phyloP scores from a whole-genome alignment of 495 filamentous ascomycete species.

The Trypethelium eluteriae region DNA sequence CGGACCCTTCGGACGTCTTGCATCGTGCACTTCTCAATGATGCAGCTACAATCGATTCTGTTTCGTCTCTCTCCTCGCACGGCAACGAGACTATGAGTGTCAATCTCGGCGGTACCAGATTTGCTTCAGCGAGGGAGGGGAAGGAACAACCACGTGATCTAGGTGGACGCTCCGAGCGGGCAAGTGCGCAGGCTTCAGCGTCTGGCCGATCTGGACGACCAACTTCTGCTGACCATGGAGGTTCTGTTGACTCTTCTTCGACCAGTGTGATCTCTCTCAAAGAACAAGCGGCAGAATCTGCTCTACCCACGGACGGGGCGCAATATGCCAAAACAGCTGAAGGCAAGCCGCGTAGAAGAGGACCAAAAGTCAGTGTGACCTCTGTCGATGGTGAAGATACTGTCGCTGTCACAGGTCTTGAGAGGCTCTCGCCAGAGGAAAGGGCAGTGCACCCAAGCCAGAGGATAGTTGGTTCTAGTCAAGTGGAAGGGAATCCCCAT shows the following conservation, averaged over 20 bases:
- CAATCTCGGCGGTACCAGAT: background rate
- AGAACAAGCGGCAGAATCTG: background rate
- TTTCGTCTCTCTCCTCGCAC: background rate
- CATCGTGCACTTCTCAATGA: slow-evolving; percentile 8
- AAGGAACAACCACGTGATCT: background rate
- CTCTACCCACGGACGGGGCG: background rate
- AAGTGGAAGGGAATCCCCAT: background rate
- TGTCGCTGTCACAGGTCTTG: background rate
- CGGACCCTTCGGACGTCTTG: slow-evolving; percentile 22
- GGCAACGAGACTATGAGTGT: background rate
- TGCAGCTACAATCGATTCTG: background rate
- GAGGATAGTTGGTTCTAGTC: background rate
- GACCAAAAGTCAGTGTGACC: background rate
- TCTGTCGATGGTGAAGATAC: slow-evolving; percentile 4
- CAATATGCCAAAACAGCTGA: background rate
- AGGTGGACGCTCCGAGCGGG: background rate
- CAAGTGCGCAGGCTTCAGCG: background rate
- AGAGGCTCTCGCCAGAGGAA: background rate
- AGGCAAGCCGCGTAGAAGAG: background rate
- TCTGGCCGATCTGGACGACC: background rate
- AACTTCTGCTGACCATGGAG: background rate
- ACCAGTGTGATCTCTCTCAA: background rate
- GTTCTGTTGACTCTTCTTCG: background rate
- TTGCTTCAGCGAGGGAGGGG: background rate
- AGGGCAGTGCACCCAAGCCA: background rate